Conservation (phyloP, 2,329 filamentous ascomycete species). For the Sclerotinia glacialis region DNA sequence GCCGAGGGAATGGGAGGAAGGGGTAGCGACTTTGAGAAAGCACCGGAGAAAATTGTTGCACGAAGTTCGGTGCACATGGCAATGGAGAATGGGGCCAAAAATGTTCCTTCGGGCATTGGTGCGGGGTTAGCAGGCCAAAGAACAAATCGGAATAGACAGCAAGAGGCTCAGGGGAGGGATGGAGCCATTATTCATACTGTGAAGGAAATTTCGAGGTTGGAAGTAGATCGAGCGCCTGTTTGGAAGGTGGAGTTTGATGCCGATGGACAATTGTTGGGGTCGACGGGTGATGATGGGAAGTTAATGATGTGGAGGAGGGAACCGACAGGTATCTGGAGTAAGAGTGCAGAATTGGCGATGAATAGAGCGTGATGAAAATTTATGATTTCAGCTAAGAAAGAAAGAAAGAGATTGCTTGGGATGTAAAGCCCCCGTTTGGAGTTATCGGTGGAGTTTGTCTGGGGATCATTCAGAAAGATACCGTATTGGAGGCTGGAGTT, state of each 20-base stretch:
- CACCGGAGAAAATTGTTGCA: conserved; percentile 30
- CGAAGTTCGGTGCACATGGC: conserved; percentile 32
- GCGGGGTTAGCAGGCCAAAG: conserved; percentile 49
- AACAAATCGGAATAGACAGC: conserved; percentile 47
- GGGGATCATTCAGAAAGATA: background rate
- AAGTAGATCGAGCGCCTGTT: conserved; percentile 66
- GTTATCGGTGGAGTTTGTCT: background rate
- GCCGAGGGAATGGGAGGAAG: conserved; percentile 35
- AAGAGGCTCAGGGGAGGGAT: conserved; percentile 48
- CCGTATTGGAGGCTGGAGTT: background rate
- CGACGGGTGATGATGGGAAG: conserved; percentile 72
- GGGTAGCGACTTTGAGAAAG: conserved; percentile 37
- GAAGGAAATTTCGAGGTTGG: conserved; percentile 63
- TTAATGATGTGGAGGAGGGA: conserved; percentile 59
- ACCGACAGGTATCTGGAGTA: conserved; percentile 36
- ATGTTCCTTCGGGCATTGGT: conserved; percentile 51
- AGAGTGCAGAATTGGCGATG: conserved; percentile 38
- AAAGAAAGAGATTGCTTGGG: background rate
- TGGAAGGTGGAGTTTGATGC: conserved; percentile 73
- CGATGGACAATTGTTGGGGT: conserved; percentile 69
- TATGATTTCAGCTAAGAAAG: background rate
- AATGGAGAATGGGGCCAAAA: conserved; percentile 34
- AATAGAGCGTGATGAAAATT: conserved; percentile 19
- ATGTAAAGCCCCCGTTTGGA: background rate
- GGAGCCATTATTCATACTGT: conserved; percentile 64